Evolutionary conservation across 345 rosid species (phyloP).

Genomic region (Linum usitatissimum): DNA sequence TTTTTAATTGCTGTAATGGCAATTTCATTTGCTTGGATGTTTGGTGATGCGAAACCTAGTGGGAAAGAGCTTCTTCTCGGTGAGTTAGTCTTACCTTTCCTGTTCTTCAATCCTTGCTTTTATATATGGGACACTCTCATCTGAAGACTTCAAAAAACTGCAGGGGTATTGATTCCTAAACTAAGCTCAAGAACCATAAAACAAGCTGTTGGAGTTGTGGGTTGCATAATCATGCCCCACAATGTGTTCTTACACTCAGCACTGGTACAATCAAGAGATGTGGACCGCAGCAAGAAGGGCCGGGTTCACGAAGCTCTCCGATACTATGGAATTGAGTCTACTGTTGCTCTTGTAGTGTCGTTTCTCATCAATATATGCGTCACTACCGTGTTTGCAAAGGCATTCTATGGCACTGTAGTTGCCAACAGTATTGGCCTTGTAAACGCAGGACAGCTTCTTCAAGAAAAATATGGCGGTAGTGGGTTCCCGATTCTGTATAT

Average conservation of each 20-base stretch:
- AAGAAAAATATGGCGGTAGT: too few species aligned
- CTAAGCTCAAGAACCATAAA: slow-evolving; percentile 80
- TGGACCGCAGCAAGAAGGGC: neutral
- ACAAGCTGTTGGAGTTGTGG: slow-evolving; percentile 91
- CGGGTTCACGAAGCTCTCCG: too few species aligned
- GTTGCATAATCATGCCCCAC: slow-evolving; percentile 95
- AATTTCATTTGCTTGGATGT: slow-evolving; percentile 77
- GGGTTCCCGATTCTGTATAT: too few species aligned
- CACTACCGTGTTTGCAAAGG: too few species aligned
- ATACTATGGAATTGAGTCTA: too few species aligned
- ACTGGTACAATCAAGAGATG: neutral
- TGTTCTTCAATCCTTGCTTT: too few species aligned
- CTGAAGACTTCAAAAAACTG: too few species aligned
- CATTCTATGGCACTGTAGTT: too few species aligned
- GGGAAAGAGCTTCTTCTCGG: slow-evolving; percentile 68
- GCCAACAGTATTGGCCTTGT: too few species aligned
- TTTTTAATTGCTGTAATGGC: slow-evolving; percentile 73
- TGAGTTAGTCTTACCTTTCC: slow-evolving; percentile 12
- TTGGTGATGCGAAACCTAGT: slow-evolving; percentile 71
- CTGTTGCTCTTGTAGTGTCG: too few species aligned
- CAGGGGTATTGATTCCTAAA: slow-evolving; percentile 66
- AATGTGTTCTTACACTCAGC: slow-evolving; percentile 21
- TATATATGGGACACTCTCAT: neutral
- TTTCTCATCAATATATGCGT: too few species aligned
- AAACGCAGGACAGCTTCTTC: too few species aligned